Conservation (phyloP, 441 rosid species). For the Aquilaria agallochum region DNA sequence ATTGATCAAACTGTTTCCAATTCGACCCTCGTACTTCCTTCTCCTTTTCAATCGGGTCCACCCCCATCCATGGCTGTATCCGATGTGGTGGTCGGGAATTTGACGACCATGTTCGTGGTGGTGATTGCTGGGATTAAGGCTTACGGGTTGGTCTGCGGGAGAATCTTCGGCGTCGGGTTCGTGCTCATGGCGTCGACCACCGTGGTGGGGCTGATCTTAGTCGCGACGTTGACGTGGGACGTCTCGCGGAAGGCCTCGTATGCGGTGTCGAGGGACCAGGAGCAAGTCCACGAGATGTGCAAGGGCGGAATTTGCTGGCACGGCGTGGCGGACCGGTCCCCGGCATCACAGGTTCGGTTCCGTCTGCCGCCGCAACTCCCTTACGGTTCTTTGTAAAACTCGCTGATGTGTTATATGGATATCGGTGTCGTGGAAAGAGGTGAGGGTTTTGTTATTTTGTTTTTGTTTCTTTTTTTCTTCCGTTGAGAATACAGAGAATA, state of each 20-base stretch:
- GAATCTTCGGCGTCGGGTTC: slow-evolving; percentile 65
- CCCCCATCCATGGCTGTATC: slow-evolving; percentile 55
- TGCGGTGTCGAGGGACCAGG: slow-evolving; percentile 48
- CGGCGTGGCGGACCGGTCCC: slow-evolving; percentile 88
- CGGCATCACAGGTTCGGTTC: slow-evolving; percentile 93
- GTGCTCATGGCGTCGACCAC: slow-evolving; percentile 64
- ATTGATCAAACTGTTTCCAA: background rate
- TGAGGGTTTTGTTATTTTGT: too few relatives aligned
- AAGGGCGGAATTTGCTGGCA: slow-evolving; percentile 99
- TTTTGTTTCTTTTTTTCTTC: too few relatives aligned
- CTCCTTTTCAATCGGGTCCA: background rate
- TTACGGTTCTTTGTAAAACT: slow-evolving; percentile 16
- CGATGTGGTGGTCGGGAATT: slow-evolving; percentile 78
- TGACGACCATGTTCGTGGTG: slow-evolving; percentile 80
- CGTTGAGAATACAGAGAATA: background rate
- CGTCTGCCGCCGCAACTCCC: slow-evolving; percentile 68
- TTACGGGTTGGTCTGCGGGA: slow-evolving; percentile 55
- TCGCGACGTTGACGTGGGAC: slow-evolving; percentile 86
- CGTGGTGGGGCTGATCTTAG: slow-evolving; percentile 54
- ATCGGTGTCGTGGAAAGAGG: too few relatives aligned
- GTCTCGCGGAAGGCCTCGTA: slow-evolving; percentile 72
- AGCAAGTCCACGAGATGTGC: slow-evolving; percentile 47
- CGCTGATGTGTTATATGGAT: too few relatives aligned
- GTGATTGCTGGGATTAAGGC: slow-evolving; percentile 75
- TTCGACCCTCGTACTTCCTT: background rate